Evolutionary conservation across 805 yeast species (phyloP).

Genomic region (Hanseniaspora lindneri): DNA sequence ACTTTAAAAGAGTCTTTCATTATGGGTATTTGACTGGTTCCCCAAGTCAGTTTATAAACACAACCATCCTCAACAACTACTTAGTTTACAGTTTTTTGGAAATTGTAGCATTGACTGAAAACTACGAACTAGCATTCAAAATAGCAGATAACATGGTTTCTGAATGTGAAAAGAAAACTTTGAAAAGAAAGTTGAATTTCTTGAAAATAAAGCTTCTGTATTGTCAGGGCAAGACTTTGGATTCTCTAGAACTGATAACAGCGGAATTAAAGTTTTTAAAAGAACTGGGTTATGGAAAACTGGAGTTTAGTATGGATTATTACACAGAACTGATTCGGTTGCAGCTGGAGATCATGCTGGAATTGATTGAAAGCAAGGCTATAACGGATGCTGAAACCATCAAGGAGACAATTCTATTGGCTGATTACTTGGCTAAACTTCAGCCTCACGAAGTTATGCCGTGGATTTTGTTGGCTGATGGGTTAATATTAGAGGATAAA

Average conservation of each 20-base stretch:
- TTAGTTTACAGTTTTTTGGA: slow-evolving; percentile 27
- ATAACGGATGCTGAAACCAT: neutral
- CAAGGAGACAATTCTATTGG: neutral
- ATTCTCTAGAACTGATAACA: slow-evolving; percentile 28
- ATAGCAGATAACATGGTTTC: slow-evolving; percentile 23
- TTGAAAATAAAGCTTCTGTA: slow-evolving; percentile 25
- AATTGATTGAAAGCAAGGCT: too few species aligned
- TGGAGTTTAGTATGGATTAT: slow-evolving; percentile 14
- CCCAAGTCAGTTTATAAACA: slow-evolving; percentile 26
- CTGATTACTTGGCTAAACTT: slow-evolving; percentile 36
- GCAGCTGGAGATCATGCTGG: slow-evolving; percentile 6
- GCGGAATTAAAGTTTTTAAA: slow-evolving; percentile 22
- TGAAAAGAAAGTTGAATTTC: slow-evolving; percentile 25
- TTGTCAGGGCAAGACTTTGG: slow-evolving; percentile 29
- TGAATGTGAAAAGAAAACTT: slow-evolving; percentile 18
- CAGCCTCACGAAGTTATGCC: slow-evolving; percentile 66
- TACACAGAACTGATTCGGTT: slow-evolving; percentile 9
- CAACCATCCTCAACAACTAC: slow-evolving; percentile 28
- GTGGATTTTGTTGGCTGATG: slow-evolving; percentile 57
- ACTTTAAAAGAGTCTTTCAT: slow-evolving; percentile 27
- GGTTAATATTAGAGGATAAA: slow-evolving; percentile 51
- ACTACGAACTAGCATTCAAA: slow-evolving; percentile 22
- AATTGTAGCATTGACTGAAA: slow-evolving; percentile 25
- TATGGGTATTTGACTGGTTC: slow-evolving; percentile 27
- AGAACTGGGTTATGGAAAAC: slow-evolving; percentile 7